These are phyloP conservation scores for Neltuma alba DNA, from an alignment of 306 rosid genomes.

Conservation along the genomic window DNA sequence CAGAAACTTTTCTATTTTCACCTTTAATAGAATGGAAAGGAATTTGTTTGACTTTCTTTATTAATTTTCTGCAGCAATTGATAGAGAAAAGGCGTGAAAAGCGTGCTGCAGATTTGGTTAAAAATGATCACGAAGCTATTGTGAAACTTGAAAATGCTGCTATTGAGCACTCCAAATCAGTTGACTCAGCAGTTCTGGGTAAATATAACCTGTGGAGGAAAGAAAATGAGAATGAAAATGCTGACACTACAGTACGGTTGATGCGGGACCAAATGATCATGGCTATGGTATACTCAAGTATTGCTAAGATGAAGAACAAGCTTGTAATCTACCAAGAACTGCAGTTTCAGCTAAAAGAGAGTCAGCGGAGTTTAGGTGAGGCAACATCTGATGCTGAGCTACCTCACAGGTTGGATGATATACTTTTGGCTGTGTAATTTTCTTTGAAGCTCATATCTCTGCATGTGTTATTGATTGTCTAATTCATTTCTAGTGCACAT, in stretches of 20 bases:
- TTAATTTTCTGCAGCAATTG: slow-evolving; percentile 64
- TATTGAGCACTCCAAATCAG: slow-evolving; percentile 84
- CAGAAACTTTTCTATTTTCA: slow-evolving; percentile 27
- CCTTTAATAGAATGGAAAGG: not conserved
- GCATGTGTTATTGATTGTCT: slow-evolving; percentile 33
- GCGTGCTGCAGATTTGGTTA: slow-evolving; percentile 75
- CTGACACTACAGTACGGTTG: slow-evolving; percentile 74
- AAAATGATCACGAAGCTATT: slow-evolving; percentile 57
- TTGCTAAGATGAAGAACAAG: slow-evolving; percentile 72
- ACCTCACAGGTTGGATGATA: slow-evolving; percentile 59
- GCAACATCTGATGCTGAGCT: slow-evolving; percentile 70
- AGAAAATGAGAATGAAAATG: slow-evolving; percentile 76
- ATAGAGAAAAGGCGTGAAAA: slow-evolving; percentile 69
- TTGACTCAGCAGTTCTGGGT: slow-evolving; percentile 76
- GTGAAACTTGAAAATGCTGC: slow-evolving; percentile 86
- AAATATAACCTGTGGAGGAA: slow-evolving; percentile 96
- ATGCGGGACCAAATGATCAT: slow-evolving; percentile 93
- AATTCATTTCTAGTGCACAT: slow-evolving; percentile 64
- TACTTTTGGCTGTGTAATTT: slow-evolving; percentile 10
- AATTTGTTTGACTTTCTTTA: slow-evolving; percentile 27
- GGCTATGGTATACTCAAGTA: slow-evolving; percentile 88
- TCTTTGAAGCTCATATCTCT: slow-evolving; percentile 14
- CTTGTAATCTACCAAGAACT: slow-evolving; percentile 61
- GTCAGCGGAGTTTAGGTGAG: slow-evolving; percentile 78
- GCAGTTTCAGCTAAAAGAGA: slow-evolving; percentile 60